phyloP scores from a whole-genome alignment of 306 rosid genomes.

The Quercus variabilis region DNA sequence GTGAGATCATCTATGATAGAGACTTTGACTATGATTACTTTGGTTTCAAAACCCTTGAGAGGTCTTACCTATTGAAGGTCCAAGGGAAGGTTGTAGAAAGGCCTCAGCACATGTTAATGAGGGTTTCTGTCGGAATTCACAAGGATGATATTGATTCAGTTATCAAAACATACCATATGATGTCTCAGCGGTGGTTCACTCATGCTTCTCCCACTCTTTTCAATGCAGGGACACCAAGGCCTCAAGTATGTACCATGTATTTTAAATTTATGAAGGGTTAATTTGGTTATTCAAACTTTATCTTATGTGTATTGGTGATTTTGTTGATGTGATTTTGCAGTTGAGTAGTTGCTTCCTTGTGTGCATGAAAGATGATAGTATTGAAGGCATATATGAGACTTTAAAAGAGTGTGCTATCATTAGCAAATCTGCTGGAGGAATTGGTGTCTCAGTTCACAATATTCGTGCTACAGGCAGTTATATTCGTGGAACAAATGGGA shows the following conservation, averaged over 20 bases:
- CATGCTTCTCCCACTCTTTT: constrained; percentile 98
- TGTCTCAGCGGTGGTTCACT: constrained; percentile 98
- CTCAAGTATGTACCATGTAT: constrained; percentile 55
- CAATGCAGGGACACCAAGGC: constrained; percentile 94
- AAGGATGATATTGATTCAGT: constrained; percentile 85
- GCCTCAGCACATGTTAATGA: constrained; percentile 97
- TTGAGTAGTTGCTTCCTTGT: constrained; percentile 96
- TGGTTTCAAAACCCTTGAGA: constrained; percentile 96
- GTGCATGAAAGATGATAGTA: constrained; percentile 93
- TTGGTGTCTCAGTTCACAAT: constrained; percentile 87
- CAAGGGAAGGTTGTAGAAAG: constrained; percentile 85
- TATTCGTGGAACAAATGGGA: constrained; percentile 95
- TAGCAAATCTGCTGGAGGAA: constrained; percentile 98
- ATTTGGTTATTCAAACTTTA: not conserved
- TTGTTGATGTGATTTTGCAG: constrained; percentile 45
- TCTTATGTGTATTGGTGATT: not conserved
- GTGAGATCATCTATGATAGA: constrained; percentile 95
- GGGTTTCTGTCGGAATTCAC: constrained; percentile 98
- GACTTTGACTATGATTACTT: constrained; percentile 94
- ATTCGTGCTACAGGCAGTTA: constrained; percentile 87
- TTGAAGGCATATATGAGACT: constrained; percentile 90
- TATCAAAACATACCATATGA: constrained; percentile 74
- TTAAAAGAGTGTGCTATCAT: constrained; percentile 97
- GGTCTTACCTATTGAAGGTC: constrained; percentile 88
- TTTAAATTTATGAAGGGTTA: not conserved